A percentile compares a stretch with the other conserved stretches of the same genome.
phyloP scores from a whole-genome alignment of 805 yeast genomes.

The Yarrowia divulgata region DNA sequence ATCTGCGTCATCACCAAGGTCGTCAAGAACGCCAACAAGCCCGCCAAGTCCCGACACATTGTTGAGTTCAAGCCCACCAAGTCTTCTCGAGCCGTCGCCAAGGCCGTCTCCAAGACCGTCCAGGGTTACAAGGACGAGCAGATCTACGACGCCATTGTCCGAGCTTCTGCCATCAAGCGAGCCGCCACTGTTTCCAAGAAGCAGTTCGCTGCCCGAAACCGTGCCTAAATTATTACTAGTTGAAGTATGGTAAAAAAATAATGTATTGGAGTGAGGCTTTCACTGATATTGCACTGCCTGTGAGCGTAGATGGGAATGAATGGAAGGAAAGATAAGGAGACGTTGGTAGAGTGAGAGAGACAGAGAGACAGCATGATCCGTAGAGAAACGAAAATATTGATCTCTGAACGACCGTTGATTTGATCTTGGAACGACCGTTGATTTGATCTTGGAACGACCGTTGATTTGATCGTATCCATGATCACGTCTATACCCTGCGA shows the following conservation, averaged over 20 bases:
- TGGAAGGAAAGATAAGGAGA: neutral
- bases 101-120: constrained; percentile 56
- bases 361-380: too few relatives aligned
- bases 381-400: too few relatives aligned
- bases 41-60: constrained; percentile 53
- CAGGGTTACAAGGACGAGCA: constrained; percentile 60
- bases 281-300: constrained; percentile 14
- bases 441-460: too few relatives aligned
- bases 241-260: constrained; percentile 18
- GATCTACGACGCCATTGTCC: constrained; percentile 58
- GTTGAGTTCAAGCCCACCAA: constrained; percentile 55
- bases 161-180: constrained; percentile 57
- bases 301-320: neutral
- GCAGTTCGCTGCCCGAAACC: constrained; percentile 47
- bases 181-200: constrained; percentile 53
- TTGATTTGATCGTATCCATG: too few relatives aligned
- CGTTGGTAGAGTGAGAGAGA: neutral
- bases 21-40: constrained; percentile 58
- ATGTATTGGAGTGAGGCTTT: constrained; percentile 24
- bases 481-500: too few relatives aligned
- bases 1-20: constrained; percentile 55
- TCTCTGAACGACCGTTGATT: too few relatives aligned
- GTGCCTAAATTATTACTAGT: constrained; percentile 25
- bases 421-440: too few relatives aligned
- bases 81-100: constrained; percentile 55